These are phyloP conservation scores for Tolypocladium capitatum DNA, from an alignment of 2,329 filamentous ascomycete species.

Conservation along the genomic window DNA sequence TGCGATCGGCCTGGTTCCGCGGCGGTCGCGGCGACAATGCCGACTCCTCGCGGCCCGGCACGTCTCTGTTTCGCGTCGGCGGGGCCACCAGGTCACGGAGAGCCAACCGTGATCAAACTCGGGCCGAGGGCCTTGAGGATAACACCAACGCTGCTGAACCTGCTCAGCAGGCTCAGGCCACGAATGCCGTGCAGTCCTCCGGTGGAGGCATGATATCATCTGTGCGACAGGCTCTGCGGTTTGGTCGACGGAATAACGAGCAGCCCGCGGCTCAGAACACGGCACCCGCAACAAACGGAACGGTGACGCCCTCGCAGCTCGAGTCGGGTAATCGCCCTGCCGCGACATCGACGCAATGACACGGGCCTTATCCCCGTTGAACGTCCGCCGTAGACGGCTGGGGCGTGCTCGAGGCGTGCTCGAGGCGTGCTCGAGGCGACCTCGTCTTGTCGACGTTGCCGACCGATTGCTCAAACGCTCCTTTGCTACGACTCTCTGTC, in stretches of 20 bases:
- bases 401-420: too few species aligned
- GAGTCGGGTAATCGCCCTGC: conserved; percentile 26
- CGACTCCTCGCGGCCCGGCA: not conserved
- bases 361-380: not conserved
- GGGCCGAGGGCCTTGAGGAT: conserved; percentile 3
- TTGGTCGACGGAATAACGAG: conserved; percentile 15
- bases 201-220: conserved; percentile 16
- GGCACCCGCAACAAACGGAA: conserved; percentile 8
- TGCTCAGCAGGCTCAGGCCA: not conserved
- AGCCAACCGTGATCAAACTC: not conserved
- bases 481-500: conserved; percentile 6
- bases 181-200: not conserved
- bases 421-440: too few species aligned
- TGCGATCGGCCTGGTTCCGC: conserved; percentile 27
- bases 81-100: conserved; percentile 1
- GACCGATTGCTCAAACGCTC: not conserved
- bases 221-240: conserved; percentile 18
- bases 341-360: conserved; percentile 5
- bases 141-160: not conserved
- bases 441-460: not conserved
- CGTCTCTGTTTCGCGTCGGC: not conserved
- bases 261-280: conserved; percentile 5
- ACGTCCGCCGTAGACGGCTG: too few species aligned
- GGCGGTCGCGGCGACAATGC: conserved; percentile 8
- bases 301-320: conserved; percentile 31